Evolutionary conservation across 2,329 filamentous ascomycete species (phyloP).

Genomic region (Cercospora janseana): DNA sequence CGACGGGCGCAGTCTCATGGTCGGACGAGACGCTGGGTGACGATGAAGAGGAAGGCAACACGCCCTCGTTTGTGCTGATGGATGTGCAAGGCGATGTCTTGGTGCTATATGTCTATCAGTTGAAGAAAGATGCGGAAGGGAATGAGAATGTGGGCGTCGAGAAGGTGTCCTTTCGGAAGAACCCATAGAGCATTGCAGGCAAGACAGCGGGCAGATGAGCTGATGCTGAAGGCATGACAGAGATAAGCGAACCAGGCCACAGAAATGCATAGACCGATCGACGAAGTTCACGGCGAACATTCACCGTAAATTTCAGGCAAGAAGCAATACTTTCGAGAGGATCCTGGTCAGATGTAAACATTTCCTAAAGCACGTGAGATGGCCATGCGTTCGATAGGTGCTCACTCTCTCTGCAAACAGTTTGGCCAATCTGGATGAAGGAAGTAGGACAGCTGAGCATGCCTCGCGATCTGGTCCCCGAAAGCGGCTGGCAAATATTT

Average conservation of each 20-base stretch:
- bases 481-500: neutral
- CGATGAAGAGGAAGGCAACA: constrained; percentile 62
- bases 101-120: constrained; percentile 85
- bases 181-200: constrained; percentile 28
- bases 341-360: neutral
- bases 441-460: neutral
- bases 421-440: too few relatives aligned
- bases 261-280: neutral
- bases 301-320: neutral
- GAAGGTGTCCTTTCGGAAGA: constrained; percentile 57
- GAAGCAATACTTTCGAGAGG: neutral
- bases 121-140: constrained; percentile 53
- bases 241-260: neutral
- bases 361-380: too few relatives aligned
- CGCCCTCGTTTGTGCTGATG: constrained; percentile 95
- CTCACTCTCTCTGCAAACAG: too few relatives aligned
- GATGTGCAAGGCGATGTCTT: constrained; percentile 97
- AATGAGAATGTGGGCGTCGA: constrained; percentile 55
- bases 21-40: constrained; percentile 41
- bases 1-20: constrained; percentile 64
- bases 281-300: neutral
- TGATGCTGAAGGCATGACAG: constrained; percentile 15
- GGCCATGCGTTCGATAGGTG: too few relatives aligned
- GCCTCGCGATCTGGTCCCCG: too few relatives aligned
- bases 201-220: constrained; percentile 16